Base-by-base conservation (phyloP, 768 basidiomycete genomes). In the Rhodosporidiobolus odoratus region DNA sequence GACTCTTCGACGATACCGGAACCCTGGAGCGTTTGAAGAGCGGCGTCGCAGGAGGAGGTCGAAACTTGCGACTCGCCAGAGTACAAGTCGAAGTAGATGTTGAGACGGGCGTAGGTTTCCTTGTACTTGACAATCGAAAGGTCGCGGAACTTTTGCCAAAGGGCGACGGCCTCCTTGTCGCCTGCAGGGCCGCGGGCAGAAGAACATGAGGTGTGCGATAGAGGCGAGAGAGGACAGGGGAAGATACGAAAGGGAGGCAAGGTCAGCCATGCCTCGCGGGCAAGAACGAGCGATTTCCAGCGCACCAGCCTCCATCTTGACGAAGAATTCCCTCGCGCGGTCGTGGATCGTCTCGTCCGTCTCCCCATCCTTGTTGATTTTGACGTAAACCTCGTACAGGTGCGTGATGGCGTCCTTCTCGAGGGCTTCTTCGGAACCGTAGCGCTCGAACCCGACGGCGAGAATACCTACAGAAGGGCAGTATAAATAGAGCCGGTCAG, bases 61-160 rank as follows among this genome's bases (percentile, higher is more conserved):
- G 71, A 66, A 56, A 82, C 82, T 65, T 81, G 79, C 41, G 77
- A 78, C 82, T 97, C 95, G 30, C 94, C 95, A 37, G 86, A 89
- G 80, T 96, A 98, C 35, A 89, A 85, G 78, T 97, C 92, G 75
- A 97, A 98, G 71, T 86, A 80, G 66, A 97, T 88, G 78, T 98
- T 98, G 74, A 97, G 80, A 35, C 90, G 84, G 4, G 86, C 88
- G 80, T 96, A 98, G 78, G 92, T 90, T 76, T 88, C 85, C 77
- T 84, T 84, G 81, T 97, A 95, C 81, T 92, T 92, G 77, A 87
- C 86, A 76, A 99, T 86, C 73, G 91, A 94, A 58, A 94, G 81
- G 76, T 90, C 87, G 34, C 95, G 89, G 92, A 94, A 99, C 68
- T 88, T 85, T 25, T 88, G 85, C 95, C 95, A 99, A 80, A 94